Evolutionary conservation across 78 protist species (phyloP), one percentile per base, ranked within the genome.

Genomic region (Planoprotostelium fungivorum): DNA sequence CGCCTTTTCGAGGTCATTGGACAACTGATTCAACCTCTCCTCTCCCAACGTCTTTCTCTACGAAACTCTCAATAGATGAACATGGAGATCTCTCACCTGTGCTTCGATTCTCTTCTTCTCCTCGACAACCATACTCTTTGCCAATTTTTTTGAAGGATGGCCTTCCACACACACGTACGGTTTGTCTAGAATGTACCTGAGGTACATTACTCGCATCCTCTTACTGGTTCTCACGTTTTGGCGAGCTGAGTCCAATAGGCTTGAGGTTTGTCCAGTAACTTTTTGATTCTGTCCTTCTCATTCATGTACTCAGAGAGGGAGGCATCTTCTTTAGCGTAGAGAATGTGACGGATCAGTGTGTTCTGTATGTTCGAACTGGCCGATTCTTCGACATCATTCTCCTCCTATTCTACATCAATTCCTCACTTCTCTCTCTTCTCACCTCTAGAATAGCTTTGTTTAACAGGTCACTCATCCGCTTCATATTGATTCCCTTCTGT

Each of bases 61-160:
- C 73, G 16, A 51, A 25, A 51, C 73, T 25, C 5, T 51, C 16
- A 51, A 51, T 5, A 51, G 5, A 16, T 51, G 73, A 51, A 25
- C 31, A 51, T 51, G 73, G 73, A 89, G 38, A 1, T 25, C 25
- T 28, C 23, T 23, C 0, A 89, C 51, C 84, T 92, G 94, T 63
- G 73, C 36, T 36, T 84, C 38, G n/a, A 88, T 0, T 51, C 94
- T 37, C 0, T 89, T 38, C 1, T 31, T 36, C n/a, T 92, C 94
- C 23, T 35, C 83, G 5, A 38, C 29, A 28, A 83, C 29, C 36
- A 92, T 28, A 28, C 86, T 29, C 28, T 84, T 29, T 9, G 91
- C 29, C 31, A 89, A 91, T 31, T 84, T 84, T 34, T 36, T 29
- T 0, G 94, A 92, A 37, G 94, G 94, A 5, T 38, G 29, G 0